Base-by-base conservation (phyloP, 1,284 basidiomycete genomes). In the Apiotrichum domesticum region DNA sequence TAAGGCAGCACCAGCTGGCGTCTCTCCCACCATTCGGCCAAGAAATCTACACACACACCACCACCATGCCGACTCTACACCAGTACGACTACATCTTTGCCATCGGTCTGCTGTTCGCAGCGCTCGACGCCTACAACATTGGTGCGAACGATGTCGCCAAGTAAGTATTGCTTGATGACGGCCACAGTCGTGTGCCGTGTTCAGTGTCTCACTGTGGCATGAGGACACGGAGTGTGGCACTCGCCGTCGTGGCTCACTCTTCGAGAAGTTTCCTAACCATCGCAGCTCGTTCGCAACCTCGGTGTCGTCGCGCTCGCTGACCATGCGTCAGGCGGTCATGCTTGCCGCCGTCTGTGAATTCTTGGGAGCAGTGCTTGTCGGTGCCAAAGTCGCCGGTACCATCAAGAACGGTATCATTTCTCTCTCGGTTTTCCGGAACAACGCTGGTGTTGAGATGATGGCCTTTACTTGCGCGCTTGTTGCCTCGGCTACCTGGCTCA, bases 61-160 rank as follows among this genome's bases (percentile, higher is more conserved):
- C 72, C 21, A 84, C 61, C 21, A 87, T 80, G 58, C 77, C 86
- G 81, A 61, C 55, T 35, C 63, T 74, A 39, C 72, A 74, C 56
- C 67, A 79, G 54, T 78, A 67, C 61, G 77, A 79, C 68, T 79
- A 78, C 66, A 66, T 80, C 54, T 78, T 80, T 57, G 78, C 73
- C 43, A 72, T 80, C 42, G 74, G 74, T 39, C 59, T 74, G 44
- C 67, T 79, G 47, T 78, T 79, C 63, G 67, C 72, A 21, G 66
- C 70, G 5, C 71, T 80, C 41, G 79, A 80, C 58, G 77, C 78
- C 0, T 80, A 66, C 73, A 79, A 78, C 69, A 80, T 80, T 54
- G 79, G 79, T 65, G 65, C 77, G 33, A 78, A 78, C 66, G 72
- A 76, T 66, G 70, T 69, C 9, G 69, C 70, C 8, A 70, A 69